Evolutionary conservation across 345 rosid species (phyloP).

Genomic region (Hibiscus mutabilis): DNA sequence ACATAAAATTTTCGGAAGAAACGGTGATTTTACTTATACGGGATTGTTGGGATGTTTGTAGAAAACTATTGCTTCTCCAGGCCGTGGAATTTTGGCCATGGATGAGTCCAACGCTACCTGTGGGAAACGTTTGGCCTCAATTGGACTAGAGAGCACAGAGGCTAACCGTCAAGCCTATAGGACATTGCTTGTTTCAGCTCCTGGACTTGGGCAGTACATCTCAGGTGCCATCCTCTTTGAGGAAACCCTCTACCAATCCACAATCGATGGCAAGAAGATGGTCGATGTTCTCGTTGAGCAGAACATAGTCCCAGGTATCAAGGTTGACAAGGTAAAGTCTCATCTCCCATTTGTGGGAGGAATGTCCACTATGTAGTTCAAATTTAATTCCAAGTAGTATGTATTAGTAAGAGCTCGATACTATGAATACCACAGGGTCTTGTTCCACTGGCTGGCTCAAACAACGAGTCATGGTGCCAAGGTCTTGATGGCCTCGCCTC

Average conservation of each 20-base stretch:
- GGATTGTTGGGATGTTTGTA: slow-evolving; percentile 9
- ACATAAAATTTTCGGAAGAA: background rate
- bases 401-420: background rate
- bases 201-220: slow-evolving; percentile 28
- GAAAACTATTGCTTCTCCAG: slow-evolving; percentile 40
- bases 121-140: slow-evolving; percentile 35
- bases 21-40: background rate
- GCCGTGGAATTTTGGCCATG: slow-evolving; percentile 20
- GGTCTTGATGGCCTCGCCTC: slow-evolving; percentile 42
- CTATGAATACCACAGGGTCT: slow-evolving; percentile 23
- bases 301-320: slow-evolving; percentile 30
- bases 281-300: slow-evolving; percentile 23
- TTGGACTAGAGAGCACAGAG: slow-evolving; percentile 38
- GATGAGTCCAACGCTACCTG: slow-evolving; percentile 34
- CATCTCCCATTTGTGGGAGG: background rate
- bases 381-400: background rate
- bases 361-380: background rate
- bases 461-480: slow-evolving; percentile 39
- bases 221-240: slow-evolving; percentile 37
- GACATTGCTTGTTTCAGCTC: slow-evolving; percentile 24
- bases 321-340: slow-evolving; percentile 30
- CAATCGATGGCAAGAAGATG: slow-evolving; percentile 27
- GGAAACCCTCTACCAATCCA: slow-evolving; percentile 42
- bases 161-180: slow-evolving; percentile 35
- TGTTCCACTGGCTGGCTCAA: slow-evolving; percentile 34